Percentiles rank a stretch among this genome's conserved stretches.
These are phyloP conservation scores for Euphorbia celastroides DNA, from an alignment of 441 rosid genomes.

Conservation along the genomic window DNA sequence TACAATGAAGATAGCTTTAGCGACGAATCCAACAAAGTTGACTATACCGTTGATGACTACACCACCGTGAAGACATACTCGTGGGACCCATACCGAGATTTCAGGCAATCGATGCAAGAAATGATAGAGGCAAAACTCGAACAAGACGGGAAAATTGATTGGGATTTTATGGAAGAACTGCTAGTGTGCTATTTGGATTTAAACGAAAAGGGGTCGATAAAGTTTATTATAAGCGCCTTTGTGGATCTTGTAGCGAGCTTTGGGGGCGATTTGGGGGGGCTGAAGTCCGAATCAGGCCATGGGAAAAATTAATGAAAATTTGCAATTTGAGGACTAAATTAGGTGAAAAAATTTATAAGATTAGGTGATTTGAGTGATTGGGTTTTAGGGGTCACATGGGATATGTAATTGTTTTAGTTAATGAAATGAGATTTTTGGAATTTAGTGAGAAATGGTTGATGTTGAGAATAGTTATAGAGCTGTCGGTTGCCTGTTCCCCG, in stretches of 20 bases:
- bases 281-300: slow-evolving; percentile 20
- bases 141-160: slow-evolving; percentile 34
- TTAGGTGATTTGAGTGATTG: slow-evolving; percentile 8
- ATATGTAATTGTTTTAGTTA: slow-evolving; percentile 10
- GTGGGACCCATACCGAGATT: slow-evolving; percentile 51
- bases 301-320: slow-evolving; percentile 17
- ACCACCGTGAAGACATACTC: slow-evolving; percentile 51
- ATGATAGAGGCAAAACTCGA: slow-evolving; percentile 52
- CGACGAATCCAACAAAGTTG: neutral
- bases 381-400: slow-evolving; percentile 20
- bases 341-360: neutral
- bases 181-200: slow-evolving; percentile 58
- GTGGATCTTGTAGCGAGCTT: slow-evolving; percentile 48
- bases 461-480: slow-evolving; percentile 2
- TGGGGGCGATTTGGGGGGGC: slow-evolving; percentile 17
- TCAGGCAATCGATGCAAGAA: slow-evolving; percentile 65
- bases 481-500: slow-evolving; percentile 33
- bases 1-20: too few species aligned
- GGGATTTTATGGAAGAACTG: slow-evolving; percentile 84
- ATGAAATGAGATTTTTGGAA: slow-evolving; percentile 5
- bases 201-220: slow-evolving; percentile 61
- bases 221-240: slow-evolving; percentile 64
- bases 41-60: slow-evolving; percentile 22
- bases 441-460: slow-evolving; percentile 11
- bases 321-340: slow-evolving; percentile 23